A percentile compares a stretch with the other conserved stretches of the same genome.
Evolutionary conservation across 2,329 filamentous ascomycete genomes (phyloP).

Genomic region (Talaromyces sp.): DNA sequence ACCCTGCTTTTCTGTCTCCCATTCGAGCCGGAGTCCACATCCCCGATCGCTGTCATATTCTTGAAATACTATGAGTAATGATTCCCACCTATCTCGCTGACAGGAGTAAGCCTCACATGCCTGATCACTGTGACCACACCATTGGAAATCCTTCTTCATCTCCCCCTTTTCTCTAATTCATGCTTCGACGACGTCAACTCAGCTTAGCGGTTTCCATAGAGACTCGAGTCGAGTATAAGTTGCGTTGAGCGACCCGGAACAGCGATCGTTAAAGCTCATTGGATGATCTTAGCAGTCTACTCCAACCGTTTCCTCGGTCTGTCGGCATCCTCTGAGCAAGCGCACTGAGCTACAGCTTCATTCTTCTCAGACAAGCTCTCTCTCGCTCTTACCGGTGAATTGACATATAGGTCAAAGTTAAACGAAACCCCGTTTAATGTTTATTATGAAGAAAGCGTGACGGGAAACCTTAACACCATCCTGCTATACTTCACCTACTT

Average conservation of each 20-base stretch:
- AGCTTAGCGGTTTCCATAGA: not conserved
- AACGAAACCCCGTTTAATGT: not conserved
- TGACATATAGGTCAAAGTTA: not conserved
- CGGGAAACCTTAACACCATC: conserved; percentile 7
- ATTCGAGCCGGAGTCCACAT: conserved; percentile 1
- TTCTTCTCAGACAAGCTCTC: not conserved
- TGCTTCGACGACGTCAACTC: not conserved
- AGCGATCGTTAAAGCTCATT: not conserved
- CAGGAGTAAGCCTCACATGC: conserved; percentile 10
- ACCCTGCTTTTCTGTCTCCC: not conserved
- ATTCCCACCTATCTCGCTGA: not conserved
- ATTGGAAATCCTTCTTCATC: not conserved
- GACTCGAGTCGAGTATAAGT: not conserved
- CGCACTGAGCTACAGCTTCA: not conserved
- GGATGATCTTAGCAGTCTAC: not conserved
- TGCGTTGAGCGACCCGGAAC: not conserved
- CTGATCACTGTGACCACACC: not conserved
- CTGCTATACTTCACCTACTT: conserved; percentile 12
- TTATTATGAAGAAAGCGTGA: conserved; percentile 2
- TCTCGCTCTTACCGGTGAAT: not conserved
- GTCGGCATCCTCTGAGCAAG: conserved; percentile 2
- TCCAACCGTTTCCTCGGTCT: conserved; percentile 4
- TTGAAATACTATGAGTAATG: not conserved
- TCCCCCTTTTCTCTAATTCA: conserved; percentile 3
- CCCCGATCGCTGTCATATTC: conserved; percentile 8